Evolutionary conservation across 192 early-diverging fungal genomes (phyloP).

Genomic region (Entophlyctis luteolus): DNA sequence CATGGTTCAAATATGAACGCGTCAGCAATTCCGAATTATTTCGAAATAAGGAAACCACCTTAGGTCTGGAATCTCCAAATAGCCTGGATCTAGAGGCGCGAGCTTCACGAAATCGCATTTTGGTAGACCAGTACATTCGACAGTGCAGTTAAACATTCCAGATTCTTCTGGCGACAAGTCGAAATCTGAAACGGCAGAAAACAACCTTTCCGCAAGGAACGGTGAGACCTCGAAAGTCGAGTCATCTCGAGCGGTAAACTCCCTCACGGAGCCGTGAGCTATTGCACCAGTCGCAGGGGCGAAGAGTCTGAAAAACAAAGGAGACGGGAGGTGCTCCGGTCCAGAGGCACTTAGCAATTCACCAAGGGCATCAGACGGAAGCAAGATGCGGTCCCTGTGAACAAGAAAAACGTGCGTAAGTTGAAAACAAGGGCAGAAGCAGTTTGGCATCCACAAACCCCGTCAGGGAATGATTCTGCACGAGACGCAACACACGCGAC

Average conservation of each 20-base stretch:
- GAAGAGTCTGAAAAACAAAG: slow-evolving; percentile 14
- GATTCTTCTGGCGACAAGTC: neutral
- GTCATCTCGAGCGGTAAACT: slow-evolving; percentile 6
- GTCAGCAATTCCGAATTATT: neutral
- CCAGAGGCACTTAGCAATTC: slow-evolving; percentile 8
- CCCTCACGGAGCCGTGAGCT: slow-evolving; percentile 12
- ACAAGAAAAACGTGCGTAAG: no score
- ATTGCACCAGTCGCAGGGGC: neutral
- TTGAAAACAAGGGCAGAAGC: no score
- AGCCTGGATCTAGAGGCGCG: slow-evolving; percentile 9
- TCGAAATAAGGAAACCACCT: neutral
- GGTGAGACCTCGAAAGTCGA: neutral
- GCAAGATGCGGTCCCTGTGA: neutral
- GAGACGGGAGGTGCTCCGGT: neutral
- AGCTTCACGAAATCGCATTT: slow-evolving; percentile 23
- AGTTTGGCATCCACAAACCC: no score
- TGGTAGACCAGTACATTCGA: slow-evolving; percentile 2
- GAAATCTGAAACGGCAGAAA: neutral
- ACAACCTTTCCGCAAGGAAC: neutral
- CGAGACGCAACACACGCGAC: no score
- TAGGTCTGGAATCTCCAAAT: slow-evolving; percentile 22
- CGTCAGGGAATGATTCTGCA: no score
- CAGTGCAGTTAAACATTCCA: neutral
- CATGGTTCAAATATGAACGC: no score
- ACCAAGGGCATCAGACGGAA: neutral